Evolutionary conservation across 768 basidiomycete species (phyloP).

Genomic region (Cyathus striatus): DNA sequence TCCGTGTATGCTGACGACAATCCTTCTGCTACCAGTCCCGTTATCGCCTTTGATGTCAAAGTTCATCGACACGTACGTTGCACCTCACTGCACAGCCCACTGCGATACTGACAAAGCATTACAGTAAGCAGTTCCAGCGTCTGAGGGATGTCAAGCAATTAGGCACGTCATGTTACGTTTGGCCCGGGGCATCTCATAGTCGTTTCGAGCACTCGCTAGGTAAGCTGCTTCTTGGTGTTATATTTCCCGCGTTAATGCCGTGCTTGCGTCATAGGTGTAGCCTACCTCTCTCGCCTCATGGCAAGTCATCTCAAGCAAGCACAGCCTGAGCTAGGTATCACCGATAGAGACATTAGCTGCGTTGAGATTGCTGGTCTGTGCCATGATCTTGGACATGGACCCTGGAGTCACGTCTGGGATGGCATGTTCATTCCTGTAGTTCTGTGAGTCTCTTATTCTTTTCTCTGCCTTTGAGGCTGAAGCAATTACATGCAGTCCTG

Average conservation of each 20-base stretch:
- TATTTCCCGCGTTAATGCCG: background rate
- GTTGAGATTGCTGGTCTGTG: conserved; percentile 79
- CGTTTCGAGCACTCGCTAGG: conserved; percentile 85
- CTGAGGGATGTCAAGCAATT: conserved; percentile 77
- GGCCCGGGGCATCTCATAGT: conserved; percentile 74
- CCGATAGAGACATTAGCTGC: conserved; percentile 67
- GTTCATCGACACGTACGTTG: conserved; percentile 67
- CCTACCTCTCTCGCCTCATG: conserved; percentile 64
- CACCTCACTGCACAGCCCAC: background rate
- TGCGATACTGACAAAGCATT: conserved; percentile 5
- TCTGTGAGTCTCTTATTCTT: conserved; percentile 45
- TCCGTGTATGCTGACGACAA: conserved; percentile 2
- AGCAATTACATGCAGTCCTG: conserved; percentile 27
- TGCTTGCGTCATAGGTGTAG: conserved; percentile 49
- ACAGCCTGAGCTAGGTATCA: conserved; percentile 63
- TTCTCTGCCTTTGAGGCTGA: background rate
- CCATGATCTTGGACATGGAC: conserved; percentile 84
- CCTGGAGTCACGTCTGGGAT: conserved; percentile 87
- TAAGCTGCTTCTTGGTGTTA: conserved; percentile 17
- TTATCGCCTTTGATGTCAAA: conserved; percentile 25
- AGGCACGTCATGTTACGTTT: conserved; percentile 71
- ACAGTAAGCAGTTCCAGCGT: conserved; percentile 71
- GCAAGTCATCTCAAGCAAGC: conserved; percentile 46
- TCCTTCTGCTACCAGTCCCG: conserved; percentile 26
- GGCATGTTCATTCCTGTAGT: conserved; percentile 61